A percentile compares a stretch with the other conserved stretches of the same genome.
phyloP scores from a whole-genome alignment of 306 rosid species.

The Malus asiatica region DNA sequence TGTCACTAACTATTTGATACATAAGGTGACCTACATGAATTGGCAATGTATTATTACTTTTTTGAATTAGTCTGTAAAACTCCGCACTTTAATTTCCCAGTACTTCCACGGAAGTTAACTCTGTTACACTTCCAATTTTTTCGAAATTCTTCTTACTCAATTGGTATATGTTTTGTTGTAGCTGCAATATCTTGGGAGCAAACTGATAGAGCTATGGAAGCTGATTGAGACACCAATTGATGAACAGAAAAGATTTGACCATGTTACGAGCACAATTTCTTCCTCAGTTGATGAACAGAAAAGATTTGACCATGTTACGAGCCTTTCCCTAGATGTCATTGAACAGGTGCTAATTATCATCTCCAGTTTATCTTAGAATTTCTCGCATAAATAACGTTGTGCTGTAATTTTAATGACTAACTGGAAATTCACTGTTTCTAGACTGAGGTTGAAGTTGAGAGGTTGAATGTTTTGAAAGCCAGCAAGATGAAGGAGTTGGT shows the following conservation, averaged over 20 bases:
- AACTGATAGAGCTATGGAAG: slow-evolving; percentile 61
- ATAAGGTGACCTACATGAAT: background rate
- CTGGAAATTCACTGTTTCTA: slow-evolving; percentile 15
- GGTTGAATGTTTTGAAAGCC: slow-evolving; percentile 62
- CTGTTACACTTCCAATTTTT: background rate
- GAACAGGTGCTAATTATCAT: slow-evolving; percentile 49
- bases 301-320: slow-evolving; percentile 49
- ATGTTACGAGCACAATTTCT: slow-evolving; percentile 48
- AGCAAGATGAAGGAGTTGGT: slow-evolving; percentile 79
- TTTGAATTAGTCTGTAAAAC: background rate
- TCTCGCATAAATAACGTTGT: background rate
- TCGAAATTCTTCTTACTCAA: background rate
- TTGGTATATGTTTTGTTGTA: slow-evolving; percentile 21
- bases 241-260: slow-evolving; percentile 55
- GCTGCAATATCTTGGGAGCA: slow-evolving; percentile 58
- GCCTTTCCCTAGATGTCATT: slow-evolving; percentile 59
- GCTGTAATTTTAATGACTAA: background rate
- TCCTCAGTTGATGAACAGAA: slow-evolving; percentile 56
- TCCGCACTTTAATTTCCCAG: background rate
- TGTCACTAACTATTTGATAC: background rate
- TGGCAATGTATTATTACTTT: background rate
- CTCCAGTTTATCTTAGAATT: slow-evolving; percentile 8
- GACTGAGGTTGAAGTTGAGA: slow-evolving; percentile 66
- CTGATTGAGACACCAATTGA: slow-evolving; percentile 67
- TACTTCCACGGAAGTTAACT: background rate